phyloP scores from a whole-genome alignment of 2,329 filamentous ascomycete species.

The Penicillium glabrum region DNA sequence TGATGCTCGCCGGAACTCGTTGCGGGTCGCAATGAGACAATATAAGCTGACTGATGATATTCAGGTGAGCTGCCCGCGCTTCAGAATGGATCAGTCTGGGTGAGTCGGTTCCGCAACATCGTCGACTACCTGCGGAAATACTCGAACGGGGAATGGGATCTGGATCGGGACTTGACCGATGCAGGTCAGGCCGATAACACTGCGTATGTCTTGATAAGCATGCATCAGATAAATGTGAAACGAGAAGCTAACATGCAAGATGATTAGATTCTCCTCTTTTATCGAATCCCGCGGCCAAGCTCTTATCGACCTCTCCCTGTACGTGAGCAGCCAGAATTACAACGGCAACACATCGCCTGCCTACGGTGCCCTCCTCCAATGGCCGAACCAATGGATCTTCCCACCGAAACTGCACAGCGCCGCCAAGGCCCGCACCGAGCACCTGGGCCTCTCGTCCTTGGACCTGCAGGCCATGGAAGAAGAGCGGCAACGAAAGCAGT shows the following conservation, averaged over 20 bases:
- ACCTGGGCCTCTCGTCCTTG: conserved; percentile 67
- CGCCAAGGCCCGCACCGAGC: conserved; percentile 68
- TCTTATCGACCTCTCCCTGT: conserved; percentile 82
- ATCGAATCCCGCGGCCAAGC: conserved; percentile 72
- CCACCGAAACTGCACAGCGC: conserved; percentile 70
- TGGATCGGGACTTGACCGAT: conserved; percentile 46
- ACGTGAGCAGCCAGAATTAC: conserved; percentile 89
- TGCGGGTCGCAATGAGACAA: neutral
- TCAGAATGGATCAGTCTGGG: conserved; percentile 54
- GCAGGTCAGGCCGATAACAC: conserved; percentile 49
- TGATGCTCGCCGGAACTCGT: conserved; percentile 9
- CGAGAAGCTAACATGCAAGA: conserved; percentile 1
- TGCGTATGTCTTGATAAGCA: conserved; percentile 42
- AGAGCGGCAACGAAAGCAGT: conserved; percentile 38
- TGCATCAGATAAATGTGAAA: neutral
- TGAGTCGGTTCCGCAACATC: conserved; percentile 56
- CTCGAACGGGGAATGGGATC: conserved; percentile 50
- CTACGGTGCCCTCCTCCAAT: conserved; percentile 76
- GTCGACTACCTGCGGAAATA: conserved; percentile 50
- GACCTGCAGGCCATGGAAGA: conserved; percentile 58
- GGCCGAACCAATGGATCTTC: conserved; percentile 84
- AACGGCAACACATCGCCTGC: conserved; percentile 72
- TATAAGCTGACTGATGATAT: conserved; percentile 9
- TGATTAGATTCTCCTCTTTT: conserved; percentile 59
- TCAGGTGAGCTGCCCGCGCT: conserved; percentile 60